Evolutionary conservation across 768 basidiomycete genomes (phyloP).

Genomic region (Clavaria fumosa): DNA sequence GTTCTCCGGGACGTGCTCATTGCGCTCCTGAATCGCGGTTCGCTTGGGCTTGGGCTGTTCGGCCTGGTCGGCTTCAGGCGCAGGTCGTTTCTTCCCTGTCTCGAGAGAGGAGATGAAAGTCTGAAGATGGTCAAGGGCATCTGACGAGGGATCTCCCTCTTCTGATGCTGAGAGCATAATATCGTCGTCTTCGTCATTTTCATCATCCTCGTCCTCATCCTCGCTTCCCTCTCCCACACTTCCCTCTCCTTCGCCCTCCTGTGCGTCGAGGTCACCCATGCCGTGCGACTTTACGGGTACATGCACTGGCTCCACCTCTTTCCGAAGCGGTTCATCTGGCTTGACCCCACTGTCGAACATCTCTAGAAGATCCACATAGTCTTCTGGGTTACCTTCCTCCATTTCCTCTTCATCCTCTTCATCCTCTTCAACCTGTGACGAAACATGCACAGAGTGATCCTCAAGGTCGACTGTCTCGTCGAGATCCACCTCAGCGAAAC

Average conservation of each 20-base stretch:
- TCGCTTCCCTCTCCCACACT: background rate
- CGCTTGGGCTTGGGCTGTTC: slow-evolving; percentile 18
- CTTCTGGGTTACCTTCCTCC: slow-evolving; percentile 14
- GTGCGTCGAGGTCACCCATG: slow-evolving; percentile 8
- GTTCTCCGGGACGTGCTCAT: slow-evolving; percentile 65
- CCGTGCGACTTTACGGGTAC: no score
- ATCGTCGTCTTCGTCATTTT: slow-evolving; percentile 19
- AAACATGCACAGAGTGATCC: slow-evolving; percentile 15
- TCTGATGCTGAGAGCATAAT: slow-evolving; percentile 19
- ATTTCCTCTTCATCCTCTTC: slow-evolving; percentile 23
- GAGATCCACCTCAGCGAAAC: slow-evolving; percentile 45
- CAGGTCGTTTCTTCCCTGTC: slow-evolving; percentile 57
- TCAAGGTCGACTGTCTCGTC: slow-evolving; percentile 37
- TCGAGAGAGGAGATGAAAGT: slow-evolving; percentile 58
- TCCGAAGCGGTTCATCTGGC: slow-evolving; percentile 25
- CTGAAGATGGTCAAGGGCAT: slow-evolving; percentile 54
- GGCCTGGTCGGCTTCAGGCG: slow-evolving; percentile 12
- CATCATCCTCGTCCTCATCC: slow-evolving; percentile 19
- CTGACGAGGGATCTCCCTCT: slow-evolving; percentile 36
- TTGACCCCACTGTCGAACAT: slow-evolving; percentile 49
- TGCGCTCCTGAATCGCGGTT: slow-evolving; percentile 47
- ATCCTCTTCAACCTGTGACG: no score
- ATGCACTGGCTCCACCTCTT: slow-evolving; percentile 14
- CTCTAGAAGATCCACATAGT: slow-evolving; percentile 47
- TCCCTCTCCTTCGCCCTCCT: slow-evolving; percentile 22